phyloP scores from a whole-genome alignment of 306 rosid species.

The Fragaria vesca region DNA sequence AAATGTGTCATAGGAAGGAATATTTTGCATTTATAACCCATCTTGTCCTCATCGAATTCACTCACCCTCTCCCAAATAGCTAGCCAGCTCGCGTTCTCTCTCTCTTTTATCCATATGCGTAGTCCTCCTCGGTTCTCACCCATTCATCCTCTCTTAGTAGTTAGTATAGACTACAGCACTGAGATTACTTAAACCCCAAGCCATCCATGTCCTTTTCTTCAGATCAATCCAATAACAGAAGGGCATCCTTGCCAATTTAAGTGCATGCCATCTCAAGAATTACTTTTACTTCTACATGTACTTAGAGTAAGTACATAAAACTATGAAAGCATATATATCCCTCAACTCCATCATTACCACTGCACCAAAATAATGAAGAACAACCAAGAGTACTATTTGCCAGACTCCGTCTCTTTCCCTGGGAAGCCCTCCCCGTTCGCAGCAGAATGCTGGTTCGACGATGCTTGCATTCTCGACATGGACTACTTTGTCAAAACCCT shows the following conservation, averaged over 20 bases:
- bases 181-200: constrained; percentile 4
- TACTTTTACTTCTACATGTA: neutral
- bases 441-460: constrained; percentile 75
- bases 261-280: neutral
- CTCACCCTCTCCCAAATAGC: neutral
- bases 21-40: constrained; percentile 40
- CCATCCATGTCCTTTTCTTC: constrained; percentile 1
- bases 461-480: constrained; percentile 81
- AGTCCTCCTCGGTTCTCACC: constrained; percentile 15
- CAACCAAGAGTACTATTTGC: constrained; percentile 21
- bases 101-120: constrained; percentile 7
- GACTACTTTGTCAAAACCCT: constrained; percentile 93
- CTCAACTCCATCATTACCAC: neutral
- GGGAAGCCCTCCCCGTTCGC: constrained; percentile 50
- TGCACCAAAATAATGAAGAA: constrained; percentile 27
- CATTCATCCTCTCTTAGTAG: neutral
- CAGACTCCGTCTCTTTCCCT: constrained; percentile 34
- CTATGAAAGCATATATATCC: neutral
- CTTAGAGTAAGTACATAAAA: neutral
- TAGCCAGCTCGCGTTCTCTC: neutral
- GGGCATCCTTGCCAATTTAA: neutral
- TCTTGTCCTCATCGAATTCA: constrained; percentile 38
- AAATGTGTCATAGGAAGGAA: constrained; percentile 33
- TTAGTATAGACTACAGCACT: neutral
- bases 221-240: neutral